Base-by-base conservation (phyloP, 805 yeast genomes). In the Candida ficus region DNA sequence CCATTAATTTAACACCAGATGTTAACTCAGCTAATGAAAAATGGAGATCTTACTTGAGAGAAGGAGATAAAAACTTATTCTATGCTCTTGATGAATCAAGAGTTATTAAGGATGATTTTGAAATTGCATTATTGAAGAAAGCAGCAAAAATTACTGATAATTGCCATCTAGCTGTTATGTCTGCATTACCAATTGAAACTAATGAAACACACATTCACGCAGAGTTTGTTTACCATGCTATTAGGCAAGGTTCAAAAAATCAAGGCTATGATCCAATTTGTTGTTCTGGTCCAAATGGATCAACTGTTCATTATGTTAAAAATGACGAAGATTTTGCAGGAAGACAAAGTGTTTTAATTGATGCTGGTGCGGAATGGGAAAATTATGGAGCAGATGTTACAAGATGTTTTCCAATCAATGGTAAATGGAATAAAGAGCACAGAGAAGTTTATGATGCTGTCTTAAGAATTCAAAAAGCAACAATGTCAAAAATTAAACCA, bases 291-390 rank as follows among this genome's bases (percentile, higher is more conserved):
- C 81, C 95, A 25, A 79, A 81, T 48, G 86, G 95, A 60, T 87
- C 95, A 13, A 88, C 96, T 2, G 71, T 91, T 45, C 99, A 91
- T 61, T 91, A 90, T 57, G 80, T 85, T 16, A 81, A 80, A 55
- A 91, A 91, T 56, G 93, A 89, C 53, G 82, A 77, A 38, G 65
- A 71, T 4, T 55, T 81, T 42, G 69, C 60, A 10, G 74, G 73
- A 14, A 80, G 78, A 54, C 77, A 75, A 35, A 73, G 90, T 6
- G 73, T 91, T 11, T 72, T 91, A 46, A 81, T 91, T 39, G 99
- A 91, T 66, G 97, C 98, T 8, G 99, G 99, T 41, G 95, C 96
- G 3, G 98, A 91, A 63, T 91, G 97, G 96, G 76, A 77, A 48
- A 80, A 87, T 60, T 91, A 91, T 62, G 90, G 96, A 3, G 72